phyloP scores from a whole-genome alignment of 208 protist genomes.

The Trypanosoma avium region DNA sequence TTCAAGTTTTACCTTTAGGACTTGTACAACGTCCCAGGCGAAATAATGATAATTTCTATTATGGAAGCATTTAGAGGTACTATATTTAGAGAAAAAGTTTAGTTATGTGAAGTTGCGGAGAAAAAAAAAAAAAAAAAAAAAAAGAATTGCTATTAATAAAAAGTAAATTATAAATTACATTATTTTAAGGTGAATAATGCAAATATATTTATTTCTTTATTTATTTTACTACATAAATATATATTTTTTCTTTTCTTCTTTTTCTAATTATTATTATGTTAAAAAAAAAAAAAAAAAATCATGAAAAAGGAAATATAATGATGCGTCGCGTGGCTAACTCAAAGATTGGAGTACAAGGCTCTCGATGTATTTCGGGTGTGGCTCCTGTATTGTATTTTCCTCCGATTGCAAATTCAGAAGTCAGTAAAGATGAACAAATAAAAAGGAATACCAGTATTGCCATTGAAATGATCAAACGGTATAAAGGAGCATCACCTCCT shows the following conservation, averaged over 20 bases:
- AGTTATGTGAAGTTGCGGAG: neutral
- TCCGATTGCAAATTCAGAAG: conserved; percentile 30
- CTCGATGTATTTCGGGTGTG: conserved; percentile 74
- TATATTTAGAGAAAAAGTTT: neutral
- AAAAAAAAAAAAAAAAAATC: conserved; percentile 2
- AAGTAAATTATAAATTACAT: too few species aligned
- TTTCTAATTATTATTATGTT: conserved; percentile 17
- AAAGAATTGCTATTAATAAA: conserved; percentile 6
- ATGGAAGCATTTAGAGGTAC: conserved; percentile 14
- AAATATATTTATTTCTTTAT: conserved; percentile 3
- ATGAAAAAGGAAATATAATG: conserved; percentile 11
- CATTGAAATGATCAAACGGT: conserved; percentile 87
- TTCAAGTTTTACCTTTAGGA: conserved; percentile 22
- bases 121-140: conserved; percentile 4
- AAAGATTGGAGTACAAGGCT: conserved; percentile 38
- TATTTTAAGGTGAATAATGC: too few species aligned
- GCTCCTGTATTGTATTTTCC: conserved; percentile 90
- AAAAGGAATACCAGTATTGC: conserved; percentile 90
- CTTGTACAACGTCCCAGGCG: neutral
- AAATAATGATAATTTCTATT: conserved; percentile 18
- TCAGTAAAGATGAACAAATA: conserved; percentile 77
- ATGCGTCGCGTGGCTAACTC: conserved; percentile 70
- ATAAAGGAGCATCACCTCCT: conserved; percentile 72
- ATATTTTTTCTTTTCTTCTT: conserved; percentile 18
- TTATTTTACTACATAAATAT: conserved; percentile 12